Base-by-base conservation (phyloP, 352 stramenopile genomes). In the Globisporangium megalacanthum region DNA sequence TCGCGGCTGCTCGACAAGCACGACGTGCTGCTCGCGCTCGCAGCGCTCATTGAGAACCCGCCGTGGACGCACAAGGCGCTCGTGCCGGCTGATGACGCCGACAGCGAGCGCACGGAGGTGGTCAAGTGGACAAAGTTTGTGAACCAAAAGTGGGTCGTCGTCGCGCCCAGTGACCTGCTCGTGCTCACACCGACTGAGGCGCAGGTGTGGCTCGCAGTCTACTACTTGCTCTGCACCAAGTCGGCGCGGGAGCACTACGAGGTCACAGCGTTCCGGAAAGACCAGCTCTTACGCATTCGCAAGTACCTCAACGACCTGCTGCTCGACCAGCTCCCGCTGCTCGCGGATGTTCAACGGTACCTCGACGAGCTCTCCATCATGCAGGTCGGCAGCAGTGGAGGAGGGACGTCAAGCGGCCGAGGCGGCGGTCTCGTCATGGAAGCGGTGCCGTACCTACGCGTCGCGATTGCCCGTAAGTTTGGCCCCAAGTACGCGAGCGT, bases 291-390 rank as follows among this genome's bases (percentile, higher is more conserved):
- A 29, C 83, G 95, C 51, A 69, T 98, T 20, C 86, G 95, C 48
- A 98, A 97, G 72, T 99, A 98, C 69, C 54, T 99, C 35, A 97
- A 98, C 59, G 89, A 98, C 33, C 52, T 97, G 8, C 64, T 99
- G 17, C 54, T 98, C 1, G 96, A 99, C 60, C 96, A 99, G 61
- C 66, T 99, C 8, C 96, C 96, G 20, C 66, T 99, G n/a, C 83
- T 99, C 11, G 62, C 75, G 8, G 92, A 98, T 47, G 78, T 98
- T 4, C 89, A 96, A 56, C 77, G 92, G 17, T 98, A 97, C 67
- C 79, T 99, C 60, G 96, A 99, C 63, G 96, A 99, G 65, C 71
- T 98, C 41, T 81, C 88, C 1, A 94, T 98, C 61, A 79, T 98
- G 41, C 85, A 97, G 19, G 82, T 96, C 3, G 56, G 61, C n/a